Evolutionary conservation across 2,329 filamentous ascomycete genomes (phyloP), one percentile per base, ranked within the genome.

Genomic region (Cladophialophora exuberans): DNA sequence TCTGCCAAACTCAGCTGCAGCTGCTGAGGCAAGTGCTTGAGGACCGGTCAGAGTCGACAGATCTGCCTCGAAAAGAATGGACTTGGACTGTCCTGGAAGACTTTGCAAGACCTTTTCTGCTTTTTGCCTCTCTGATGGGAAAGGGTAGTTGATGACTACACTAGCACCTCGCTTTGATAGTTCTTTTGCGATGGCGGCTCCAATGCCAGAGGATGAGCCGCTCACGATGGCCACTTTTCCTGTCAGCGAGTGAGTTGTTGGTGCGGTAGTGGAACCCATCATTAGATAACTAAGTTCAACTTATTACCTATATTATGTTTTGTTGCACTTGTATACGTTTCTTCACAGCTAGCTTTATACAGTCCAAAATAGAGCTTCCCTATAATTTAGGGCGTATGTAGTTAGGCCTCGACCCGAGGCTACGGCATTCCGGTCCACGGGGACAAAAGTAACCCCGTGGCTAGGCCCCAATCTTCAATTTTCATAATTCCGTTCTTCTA

Each of bases 201-300:
- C 79, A 10, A 82, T 79, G 6, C 77, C 77, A 56, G 78, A 68
- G 17, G 74, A 77, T 9, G 73, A 74, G 11, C 79, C 78, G 3
- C 76, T 81, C 1, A 80, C 73, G 26, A 81, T 75, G 23, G 77
- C 77, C 3, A 52, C 39, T 43, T 57, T 59, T 17, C 55, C 55
- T 7, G 23, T 26, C 13, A 46, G 43, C 26, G 43, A 15, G n/a
- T 46, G 26, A 31, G 25, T n/a, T 3, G 26, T 13, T 46, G 43
- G 26, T 43, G 41, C 41, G 41, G 41, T 22, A 10, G 36, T 22
- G 36, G 36, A 39, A 39, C 36, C 36, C 36, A 39, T 39, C 6
- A 2, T 39, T 10, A 22, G n/a, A 39, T 3, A 33, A n/a, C 30
- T n/a, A 33, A 33, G 30, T 33, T 33, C 30, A 33, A 33, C 30